Percentiles rank a stretch among this genome's conserved stretches.
Evolutionary conservation across 768 basidiomycete genomes (phyloP).

Genomic region (Amanita brunnescens): DNA sequence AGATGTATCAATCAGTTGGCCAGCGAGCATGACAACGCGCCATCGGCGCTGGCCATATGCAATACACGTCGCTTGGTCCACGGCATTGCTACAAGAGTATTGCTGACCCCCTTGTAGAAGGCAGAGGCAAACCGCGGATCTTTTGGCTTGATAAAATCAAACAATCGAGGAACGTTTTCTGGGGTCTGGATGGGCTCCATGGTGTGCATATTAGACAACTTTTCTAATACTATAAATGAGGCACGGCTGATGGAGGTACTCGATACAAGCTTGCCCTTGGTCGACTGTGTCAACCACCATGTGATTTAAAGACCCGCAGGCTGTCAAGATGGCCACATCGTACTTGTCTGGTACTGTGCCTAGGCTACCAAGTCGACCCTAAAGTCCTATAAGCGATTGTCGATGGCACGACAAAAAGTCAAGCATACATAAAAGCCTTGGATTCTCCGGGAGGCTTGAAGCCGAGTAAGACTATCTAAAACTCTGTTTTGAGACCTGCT

Average conservation of each 20-base stretch:
- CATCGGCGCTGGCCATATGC: conserved; percentile 70
- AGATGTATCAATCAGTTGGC: conserved; percentile 89
- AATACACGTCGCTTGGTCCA: conserved; percentile 92
- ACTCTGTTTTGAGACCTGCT: conserved; percentile 82
- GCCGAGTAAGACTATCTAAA: conserved; percentile 68
- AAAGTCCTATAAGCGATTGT: too few species aligned
- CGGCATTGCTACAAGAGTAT: conserved; percentile 88
- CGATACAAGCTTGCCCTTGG: conserved; percentile 88
- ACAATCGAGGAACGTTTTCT: conserved; percentile 83
- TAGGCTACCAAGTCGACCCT: conserved; percentile 92
- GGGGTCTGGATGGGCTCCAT: conserved; percentile 52
- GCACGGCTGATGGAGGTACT: conserved; percentile 90
- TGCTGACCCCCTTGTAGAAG: conserved; percentile 80
- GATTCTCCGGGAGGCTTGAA: conserved; percentile 74
- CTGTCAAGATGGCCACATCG: conserved; percentile 91
- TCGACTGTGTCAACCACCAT: conserved; percentile 89
- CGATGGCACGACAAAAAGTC: neutral
- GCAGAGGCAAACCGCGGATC: conserved; percentile 74
- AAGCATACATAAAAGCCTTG: conserved; percentile 84
- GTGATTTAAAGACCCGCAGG: conserved; percentile 74
- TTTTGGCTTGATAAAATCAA: conserved; percentile 91
- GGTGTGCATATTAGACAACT: conserved; percentile 36
- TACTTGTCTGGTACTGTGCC: conserved; percentile 96
- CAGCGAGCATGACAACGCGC: conserved; percentile 90
- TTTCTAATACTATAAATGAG: conserved; percentile 87